A percentile compares a stretch with the other conserved stretches of the same genome.
phyloP scores from a whole-genome alignment of 305 asterid species.

The Solanum hybrid region DNA sequence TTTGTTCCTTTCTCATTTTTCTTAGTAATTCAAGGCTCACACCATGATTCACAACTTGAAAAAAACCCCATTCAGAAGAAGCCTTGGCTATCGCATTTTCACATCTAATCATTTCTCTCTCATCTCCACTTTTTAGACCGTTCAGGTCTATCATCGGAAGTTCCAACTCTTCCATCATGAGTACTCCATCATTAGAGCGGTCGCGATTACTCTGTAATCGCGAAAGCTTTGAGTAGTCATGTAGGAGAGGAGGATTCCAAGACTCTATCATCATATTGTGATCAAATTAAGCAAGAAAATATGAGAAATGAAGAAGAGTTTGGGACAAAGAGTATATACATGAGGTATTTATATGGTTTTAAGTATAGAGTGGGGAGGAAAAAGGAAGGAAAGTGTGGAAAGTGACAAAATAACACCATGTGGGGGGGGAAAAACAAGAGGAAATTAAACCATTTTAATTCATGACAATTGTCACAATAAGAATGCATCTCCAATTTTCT shows the following conservation, averaged over 20 bases:
- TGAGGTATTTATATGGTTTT: not conserved
- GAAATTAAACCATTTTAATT: not conserved
- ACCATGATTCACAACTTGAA: slow-evolving; percentile 71
- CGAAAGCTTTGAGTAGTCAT: not conserved
- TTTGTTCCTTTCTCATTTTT: slow-evolving; percentile 44
- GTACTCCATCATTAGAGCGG: not conserved
- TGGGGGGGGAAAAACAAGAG: not conserved
- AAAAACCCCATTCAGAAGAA: slow-evolving; percentile 74
- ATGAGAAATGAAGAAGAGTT: not conserved
- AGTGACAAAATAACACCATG: not conserved
- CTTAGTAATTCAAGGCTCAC: slow-evolving; percentile 28
- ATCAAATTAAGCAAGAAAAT: not conserved
- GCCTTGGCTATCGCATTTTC: slow-evolving; percentile 27
- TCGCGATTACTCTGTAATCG: not conserved
- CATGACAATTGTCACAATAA: slow-evolving; percentile 18
- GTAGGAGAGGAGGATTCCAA: slow-evolving; percentile 24
- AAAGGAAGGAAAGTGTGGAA: not conserved
- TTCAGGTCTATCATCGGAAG: slow-evolving; percentile 40
- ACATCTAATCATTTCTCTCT: slow-evolving; percentile 20
- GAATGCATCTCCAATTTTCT: not conserved
- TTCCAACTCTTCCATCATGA: slow-evolving; percentile 8
- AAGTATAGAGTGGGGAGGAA: not conserved
- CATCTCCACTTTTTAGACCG: slow-evolving; percentile 15
- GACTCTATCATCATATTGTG: slow-evolving; percentile 6
- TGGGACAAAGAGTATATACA: not conserved